Evolutionary conservation across 2,329 filamentous ascomycete species (phyloP), one percentile per base, ranked within the genome.

Genomic region (Clonostachys byssicola): DNA sequence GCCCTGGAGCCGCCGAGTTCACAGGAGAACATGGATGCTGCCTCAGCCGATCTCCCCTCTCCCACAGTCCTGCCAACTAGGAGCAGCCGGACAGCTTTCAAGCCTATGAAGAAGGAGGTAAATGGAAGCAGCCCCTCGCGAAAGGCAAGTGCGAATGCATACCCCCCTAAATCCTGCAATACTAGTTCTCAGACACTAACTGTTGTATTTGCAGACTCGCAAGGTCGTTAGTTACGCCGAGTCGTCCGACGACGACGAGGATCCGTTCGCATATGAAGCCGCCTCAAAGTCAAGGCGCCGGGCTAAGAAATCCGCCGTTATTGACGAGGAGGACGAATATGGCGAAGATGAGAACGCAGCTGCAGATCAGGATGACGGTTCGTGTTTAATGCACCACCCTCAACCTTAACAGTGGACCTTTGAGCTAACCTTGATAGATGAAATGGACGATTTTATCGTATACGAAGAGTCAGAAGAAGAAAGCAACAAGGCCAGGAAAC

Each of bases 361-460:
- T 41, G 77, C 77, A 50, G 75, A 80, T 41, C 78, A 83, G n/a
- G 82, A 84, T 53, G 82, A 84, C 60, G 81, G 79, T 84, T 66
- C 39, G 52, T 43, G 23, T 18, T 6, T 16, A 18, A 9, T 13
- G 30, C 2, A 3, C 10, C 17, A 16, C 14, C 13, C 33, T 16
- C 14, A 49, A 16, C 17, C 40, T 34, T 10, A n/a, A 7, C 2
- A 6, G 13, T 18, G 5, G 1, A 10, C 23, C 23, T 30, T 30
- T 30, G 14, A 7, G 12, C 18, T 14, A 18, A 34, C 16, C 3
- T 53, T 56, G 57, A 2, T 43, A 80, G 72, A 77, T 68, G 89
- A 94, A 46, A 82, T 95, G 71, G 89, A 86, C 51, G 88, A 96
- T 62, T 97, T 97, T 58, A 75, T 97, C 20, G 91, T 87, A 5